Evolutionary conservation across 768 basidiomycete species (phyloP).

Genomic region (Lepiota brunneoincarnata): DNA sequence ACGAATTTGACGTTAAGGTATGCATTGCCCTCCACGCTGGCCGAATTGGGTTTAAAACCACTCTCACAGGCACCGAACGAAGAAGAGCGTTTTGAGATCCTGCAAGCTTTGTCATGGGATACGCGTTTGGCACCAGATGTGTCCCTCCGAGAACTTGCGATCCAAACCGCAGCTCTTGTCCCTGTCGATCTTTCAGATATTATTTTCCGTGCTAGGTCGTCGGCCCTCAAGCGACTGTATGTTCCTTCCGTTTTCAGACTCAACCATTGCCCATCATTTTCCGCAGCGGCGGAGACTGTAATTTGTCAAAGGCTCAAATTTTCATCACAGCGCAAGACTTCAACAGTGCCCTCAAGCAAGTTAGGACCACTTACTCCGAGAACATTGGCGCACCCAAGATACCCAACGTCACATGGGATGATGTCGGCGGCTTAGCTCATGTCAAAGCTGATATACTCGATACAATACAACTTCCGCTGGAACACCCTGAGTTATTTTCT

Average conservation of each 20-base stretch:
- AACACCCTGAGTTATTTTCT: conserved; percentile 86
- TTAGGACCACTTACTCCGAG: conserved; percentile 79
- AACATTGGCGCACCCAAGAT: conserved; percentile 98
- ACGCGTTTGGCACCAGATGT: conserved; percentile 69
- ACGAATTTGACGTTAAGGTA: conserved; percentile 77
- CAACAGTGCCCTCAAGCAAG: conserved; percentile 64
- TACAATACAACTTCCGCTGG: conserved; percentile 89
- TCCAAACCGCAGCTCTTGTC: conserved; percentile 88
- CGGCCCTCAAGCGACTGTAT: conserved; percentile 55
- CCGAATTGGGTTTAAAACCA: not conserved
- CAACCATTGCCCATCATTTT: conserved; percentile 1
- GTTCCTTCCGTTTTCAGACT: conserved; percentile 15
- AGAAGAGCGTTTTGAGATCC: conserved; percentile 61
- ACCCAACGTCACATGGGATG: conserved; percentile 94
- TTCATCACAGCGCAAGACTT: conserved; percentile 63
- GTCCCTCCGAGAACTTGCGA: conserved; percentile 65
- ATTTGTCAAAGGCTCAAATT: conserved; percentile 35
- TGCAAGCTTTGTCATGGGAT: conserved; percentile 42
- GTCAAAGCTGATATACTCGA: conserved; percentile 95
- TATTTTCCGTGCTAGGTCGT: conserved; percentile 52
- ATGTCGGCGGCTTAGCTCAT: conserved; percentile 85
- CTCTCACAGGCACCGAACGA: conserved; percentile 74
- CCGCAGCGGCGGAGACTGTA: conserved; percentile 20
- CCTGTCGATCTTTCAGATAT: conserved; percentile 79
- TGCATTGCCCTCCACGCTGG: conserved; percentile 4